These are phyloP conservation scores for Volvariella surrecta DNA, from an alignment of 1,284 basidiomycete genomes.

Conservation along the genomic window DNA sequence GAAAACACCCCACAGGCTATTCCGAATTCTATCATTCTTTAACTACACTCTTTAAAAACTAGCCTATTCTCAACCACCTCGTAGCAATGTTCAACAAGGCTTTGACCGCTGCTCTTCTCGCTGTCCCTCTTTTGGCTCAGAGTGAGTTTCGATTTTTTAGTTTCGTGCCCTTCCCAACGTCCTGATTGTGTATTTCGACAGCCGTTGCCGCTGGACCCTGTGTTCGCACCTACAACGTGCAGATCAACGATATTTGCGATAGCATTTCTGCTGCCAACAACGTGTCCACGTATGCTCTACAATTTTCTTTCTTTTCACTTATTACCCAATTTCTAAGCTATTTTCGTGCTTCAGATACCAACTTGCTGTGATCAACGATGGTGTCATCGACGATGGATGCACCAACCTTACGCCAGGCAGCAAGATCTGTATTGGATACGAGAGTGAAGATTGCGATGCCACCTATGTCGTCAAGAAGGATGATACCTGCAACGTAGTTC, in stretches of 20 bases:
- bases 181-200: slow-evolving; percentile 12
- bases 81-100: slow-evolving; percentile 35
- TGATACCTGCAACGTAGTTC: slow-evolving; percentile 45
- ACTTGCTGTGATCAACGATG: slow-evolving; percentile 51
- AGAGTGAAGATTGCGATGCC: slow-evolving; percentile 36
- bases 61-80: not conserved
- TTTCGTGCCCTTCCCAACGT: slow-evolving; percentile 5
- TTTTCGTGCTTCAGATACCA: slow-evolving; percentile 46
- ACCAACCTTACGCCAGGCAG: slow-evolving; percentile 44
- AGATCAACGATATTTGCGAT: slow-evolving; percentile 59
- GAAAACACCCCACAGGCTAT: not conserved
- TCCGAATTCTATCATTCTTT: not conserved
- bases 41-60: not conserved
- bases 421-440: slow-evolving; percentile 40
- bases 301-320: slow-evolving; percentile 6
- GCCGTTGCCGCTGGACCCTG: slow-evolving; percentile 41
- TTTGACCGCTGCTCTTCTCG: slow-evolving; percentile 32
- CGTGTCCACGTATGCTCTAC: slow-evolving; percentile 52
- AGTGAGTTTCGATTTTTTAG: slow-evolving; percentile 21
- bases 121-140: slow-evolving; percentile 32
- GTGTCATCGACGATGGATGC: slow-evolving; percentile 42
- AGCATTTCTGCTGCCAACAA: slow-evolving; percentile 54
- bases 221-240: slow-evolving; percentile 50
- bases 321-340: slow-evolving; percentile 4
- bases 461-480: slow-evolving; percentile 39